Base-by-base conservation (phyloP, 306 rosid genomes). In the Corylus avellana region DNA sequence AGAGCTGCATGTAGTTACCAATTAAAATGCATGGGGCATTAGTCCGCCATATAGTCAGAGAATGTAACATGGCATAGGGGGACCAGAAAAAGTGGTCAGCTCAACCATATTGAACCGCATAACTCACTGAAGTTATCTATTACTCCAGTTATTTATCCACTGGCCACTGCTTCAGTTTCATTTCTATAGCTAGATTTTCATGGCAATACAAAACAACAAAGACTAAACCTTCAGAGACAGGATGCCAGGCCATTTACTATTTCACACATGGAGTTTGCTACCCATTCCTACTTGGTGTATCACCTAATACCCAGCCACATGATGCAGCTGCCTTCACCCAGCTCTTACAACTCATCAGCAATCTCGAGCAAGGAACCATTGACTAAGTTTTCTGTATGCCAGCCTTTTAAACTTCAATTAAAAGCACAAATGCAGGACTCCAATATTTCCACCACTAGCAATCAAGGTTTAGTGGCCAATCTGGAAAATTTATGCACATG, bases 301-400 rank as follows among this genome's bases (percentile, higher is more conserved):
- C 20, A 70, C 66, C 59, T 18, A 44, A 46, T 22, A 22, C n/a
- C 44, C 5, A 42, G 18, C 39, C 20, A 56, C 58, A 53, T 3
- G 14, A 69, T 44, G 54, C 16, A 54, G 76, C 58, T 37, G 53
- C 56, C 66, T 18, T n/a, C 66, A 20, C 46, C 39, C 35, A 32
- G 73, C 50, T 49, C 61, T 29, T n/a, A 64, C 18, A 62, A 76
- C 22, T 68, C 58, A 56, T 42, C 70, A 69, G 46, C 49, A 39
- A 58, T n/a, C 39, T 16, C 18, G 12, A 63, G 20, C 44, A 77
- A 18, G 18, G 50, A 68, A 39, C 70, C 72, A 68, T 4, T 14
- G 25, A 37, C 69, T 68, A n/a, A 68, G 20, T 44, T 59, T 59
- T 68, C 72, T 35, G 50, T 42, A 44, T 53, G 4, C 66, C 47